These are phyloP conservation scores for Pythium folliculosum DNA, from an alignment of 352 stramenopile species.

Conservation along the genomic window DNA sequence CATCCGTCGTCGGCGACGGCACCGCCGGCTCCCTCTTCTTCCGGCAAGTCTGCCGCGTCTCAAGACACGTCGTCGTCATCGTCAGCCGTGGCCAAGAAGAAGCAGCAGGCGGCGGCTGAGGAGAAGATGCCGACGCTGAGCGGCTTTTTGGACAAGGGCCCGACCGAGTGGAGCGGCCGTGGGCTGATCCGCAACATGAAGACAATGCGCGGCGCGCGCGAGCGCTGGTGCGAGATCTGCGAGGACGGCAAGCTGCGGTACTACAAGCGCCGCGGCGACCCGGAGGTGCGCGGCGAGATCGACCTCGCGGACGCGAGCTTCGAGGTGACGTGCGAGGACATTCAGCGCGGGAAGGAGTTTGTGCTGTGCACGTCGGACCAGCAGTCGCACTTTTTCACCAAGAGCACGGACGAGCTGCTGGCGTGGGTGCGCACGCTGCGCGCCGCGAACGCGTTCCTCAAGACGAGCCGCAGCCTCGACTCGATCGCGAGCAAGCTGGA, in stretches of 20 bases:
- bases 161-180: slow-evolving; percentile 81
- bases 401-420: slow-evolving; percentile 66
- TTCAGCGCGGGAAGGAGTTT: slow-evolving; percentile 75
- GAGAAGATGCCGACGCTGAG: slow-evolving; percentile 70
- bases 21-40: background rate
- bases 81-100: slow-evolving; percentile 20
- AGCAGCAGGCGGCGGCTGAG: slow-evolving; percentile 28
- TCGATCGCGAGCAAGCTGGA: slow-evolving; percentile 35
- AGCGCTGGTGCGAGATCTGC: slow-evolving; percentile 86
- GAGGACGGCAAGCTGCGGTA: slow-evolving; percentile 76
- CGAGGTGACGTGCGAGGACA: slow-evolving; percentile 82
- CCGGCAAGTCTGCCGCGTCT: background rate
- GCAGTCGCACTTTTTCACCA: slow-evolving; percentile 88
- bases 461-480: slow-evolving; percentile 46
- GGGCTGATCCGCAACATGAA: slow-evolving; percentile 85
- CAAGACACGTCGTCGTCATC: background rate
- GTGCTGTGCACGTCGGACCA: slow-evolving; percentile 79
- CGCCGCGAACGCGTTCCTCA: slow-evolving; percentile 62
- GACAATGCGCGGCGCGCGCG: slow-evolving; percentile 79
- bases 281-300: slow-evolving; percentile 81
- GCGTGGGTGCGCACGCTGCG: slow-evolving; percentile 82
- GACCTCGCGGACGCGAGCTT: slow-evolving; percentile 76
- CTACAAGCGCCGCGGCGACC: slow-evolving; percentile 85
- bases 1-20: slow-evolving; percentile 6
- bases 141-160: slow-evolving; percentile 84